These are phyloP conservation scores for Cyberlindnera saturnus DNA, from an alignment of 805 yeast genomes.

Conservation along the genomic window DNA sequence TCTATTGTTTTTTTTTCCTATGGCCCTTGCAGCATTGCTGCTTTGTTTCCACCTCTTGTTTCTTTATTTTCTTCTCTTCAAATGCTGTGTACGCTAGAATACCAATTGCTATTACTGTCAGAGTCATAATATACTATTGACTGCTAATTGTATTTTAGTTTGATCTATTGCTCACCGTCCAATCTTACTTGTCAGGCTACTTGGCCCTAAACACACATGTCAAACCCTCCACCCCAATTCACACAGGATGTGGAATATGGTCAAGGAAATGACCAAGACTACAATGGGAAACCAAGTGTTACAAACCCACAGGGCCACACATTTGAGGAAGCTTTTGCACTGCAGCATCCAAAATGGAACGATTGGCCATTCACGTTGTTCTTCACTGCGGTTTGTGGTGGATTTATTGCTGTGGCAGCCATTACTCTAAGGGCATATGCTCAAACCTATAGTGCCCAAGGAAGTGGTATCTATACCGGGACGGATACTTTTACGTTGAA, in stretches of 20 bases:
- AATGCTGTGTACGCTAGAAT: no score
- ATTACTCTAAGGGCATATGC: constrained; percentile 63
- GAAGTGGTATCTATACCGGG: constrained; percentile 55
- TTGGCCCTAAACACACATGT: neutral
- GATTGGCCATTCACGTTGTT: constrained; percentile 69
- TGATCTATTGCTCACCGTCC: neutral
- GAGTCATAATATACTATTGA: no score
- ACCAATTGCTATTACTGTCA: no score
- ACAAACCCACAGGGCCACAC: constrained; percentile 35
- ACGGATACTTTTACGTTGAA: constrained; percentile 56
- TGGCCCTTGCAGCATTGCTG: no score
- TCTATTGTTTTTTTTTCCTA: no score
- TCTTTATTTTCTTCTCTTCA: no score
- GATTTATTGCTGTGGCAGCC: constrained; percentile 66
- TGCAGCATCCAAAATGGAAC: constrained; percentile 57
- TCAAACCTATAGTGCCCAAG: constrained; percentile 46
- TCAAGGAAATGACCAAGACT: constrained; percentile 5
- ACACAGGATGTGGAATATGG: constrained; percentile 19
- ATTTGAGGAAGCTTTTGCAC: constrained; percentile 65
- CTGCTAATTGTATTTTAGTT: neutral
- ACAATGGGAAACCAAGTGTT: constrained; percentile 28
- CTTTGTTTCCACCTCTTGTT: no score
- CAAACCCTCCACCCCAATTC: constrained; percentile 15
- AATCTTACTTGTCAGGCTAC: neutral
- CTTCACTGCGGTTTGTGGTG: constrained; percentile 43